These are phyloP conservation scores for Emmonsiellopsis sp. DNA, from an alignment of 2,329 filamentous ascomycete genomes.

Conservation along the genomic window DNA sequence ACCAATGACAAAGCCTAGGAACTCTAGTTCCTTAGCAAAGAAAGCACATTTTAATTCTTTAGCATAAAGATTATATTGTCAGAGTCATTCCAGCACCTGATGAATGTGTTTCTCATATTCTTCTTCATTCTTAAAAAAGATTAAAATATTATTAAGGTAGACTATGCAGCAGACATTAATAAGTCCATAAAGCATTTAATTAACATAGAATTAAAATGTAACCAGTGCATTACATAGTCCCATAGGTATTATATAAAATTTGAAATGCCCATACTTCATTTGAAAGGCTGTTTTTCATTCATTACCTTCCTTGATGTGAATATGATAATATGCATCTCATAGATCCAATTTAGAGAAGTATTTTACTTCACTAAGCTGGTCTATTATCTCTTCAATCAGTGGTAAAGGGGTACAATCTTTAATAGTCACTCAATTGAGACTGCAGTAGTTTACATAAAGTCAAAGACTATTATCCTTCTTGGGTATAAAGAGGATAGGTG, in stretches of 20 bases:
- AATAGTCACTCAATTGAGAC: conserved; percentile 17
- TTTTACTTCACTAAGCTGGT: conserved; percentile 10
- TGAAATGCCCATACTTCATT: too few species aligned
- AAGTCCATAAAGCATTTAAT: conserved; percentile 8
- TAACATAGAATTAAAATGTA: conserved; percentile 14
- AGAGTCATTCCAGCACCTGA: too few species aligned
- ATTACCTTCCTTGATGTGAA: conserved; percentile 1
- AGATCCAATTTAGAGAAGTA: conserved; percentile 20
- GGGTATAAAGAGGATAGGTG: not conserved
- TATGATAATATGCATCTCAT: conserved; percentile 8
- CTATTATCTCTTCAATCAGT: conserved; percentile 17
- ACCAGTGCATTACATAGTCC: conserved; percentile 11
- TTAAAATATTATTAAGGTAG: conserved; percentile 1
- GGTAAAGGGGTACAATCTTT: conserved; percentile 20
- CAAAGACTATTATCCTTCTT: conserved; percentile 5
- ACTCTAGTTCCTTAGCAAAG: too few species aligned
- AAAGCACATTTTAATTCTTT: too few species aligned
- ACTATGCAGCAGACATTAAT: conserved; percentile 8
- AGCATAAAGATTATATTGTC: too few species aligned
- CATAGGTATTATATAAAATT: conserved; percentile 16
- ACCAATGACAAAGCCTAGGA: too few species aligned
- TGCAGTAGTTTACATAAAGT: conserved; percentile 20
- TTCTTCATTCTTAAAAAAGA: too few species aligned
- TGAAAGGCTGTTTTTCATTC: too few species aligned
- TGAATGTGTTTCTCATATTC: too few species aligned